These are phyloP conservation scores for Pseudozyma pruni DNA, from an alignment of 1,284 basidiomycete genomes.

Conservation along the genomic window DNA sequence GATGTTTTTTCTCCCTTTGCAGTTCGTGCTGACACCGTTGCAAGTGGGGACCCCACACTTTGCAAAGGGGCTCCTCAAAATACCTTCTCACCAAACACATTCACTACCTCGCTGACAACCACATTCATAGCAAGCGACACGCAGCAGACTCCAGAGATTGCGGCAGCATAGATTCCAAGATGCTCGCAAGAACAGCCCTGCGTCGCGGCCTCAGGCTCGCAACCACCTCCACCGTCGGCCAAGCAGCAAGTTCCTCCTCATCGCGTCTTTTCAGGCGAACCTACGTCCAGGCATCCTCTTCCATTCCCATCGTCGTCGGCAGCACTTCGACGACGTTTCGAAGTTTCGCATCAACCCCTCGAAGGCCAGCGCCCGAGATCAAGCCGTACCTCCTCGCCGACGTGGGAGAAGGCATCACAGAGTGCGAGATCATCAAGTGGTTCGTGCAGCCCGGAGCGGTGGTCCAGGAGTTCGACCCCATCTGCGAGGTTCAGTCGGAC, in stretches of 20 bases:
- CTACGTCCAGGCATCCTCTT: conserved; percentile 24
- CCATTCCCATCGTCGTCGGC: conserved; percentile 21
- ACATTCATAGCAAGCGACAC: no score
- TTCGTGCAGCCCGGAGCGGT: conserved; percentile 74
- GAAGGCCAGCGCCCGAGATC: conserved; percentile 23
- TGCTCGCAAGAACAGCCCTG: conserved; percentile 25
- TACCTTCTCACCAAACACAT: no score
- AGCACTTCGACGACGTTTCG: conserved; percentile 22
- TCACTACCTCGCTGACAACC: no score
- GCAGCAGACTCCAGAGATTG: no score
- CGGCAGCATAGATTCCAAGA: no score
- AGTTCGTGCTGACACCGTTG: not conserved
- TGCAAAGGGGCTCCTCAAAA: not conserved
- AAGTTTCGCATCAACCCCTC: conserved; percentile 41
- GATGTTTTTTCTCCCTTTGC: not conserved
- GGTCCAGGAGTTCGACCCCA: conserved; percentile 82
- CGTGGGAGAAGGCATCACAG: conserved; percentile 83
- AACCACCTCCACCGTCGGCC: not conserved
- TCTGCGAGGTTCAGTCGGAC: conserved; percentile 94
- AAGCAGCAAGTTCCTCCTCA: not conserved
- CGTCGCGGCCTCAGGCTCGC: conserved; percentile 18
- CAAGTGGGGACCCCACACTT: conserved; percentile 28
- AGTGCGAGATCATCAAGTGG: conserved; percentile 67
- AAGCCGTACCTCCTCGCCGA: conserved; percentile 85
- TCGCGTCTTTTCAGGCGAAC: conserved; percentile 11